phyloP scores from a whole-genome alignment of 2,329 filamentous ascomycete genomes.

The Aspergillus sp. region DNA sequence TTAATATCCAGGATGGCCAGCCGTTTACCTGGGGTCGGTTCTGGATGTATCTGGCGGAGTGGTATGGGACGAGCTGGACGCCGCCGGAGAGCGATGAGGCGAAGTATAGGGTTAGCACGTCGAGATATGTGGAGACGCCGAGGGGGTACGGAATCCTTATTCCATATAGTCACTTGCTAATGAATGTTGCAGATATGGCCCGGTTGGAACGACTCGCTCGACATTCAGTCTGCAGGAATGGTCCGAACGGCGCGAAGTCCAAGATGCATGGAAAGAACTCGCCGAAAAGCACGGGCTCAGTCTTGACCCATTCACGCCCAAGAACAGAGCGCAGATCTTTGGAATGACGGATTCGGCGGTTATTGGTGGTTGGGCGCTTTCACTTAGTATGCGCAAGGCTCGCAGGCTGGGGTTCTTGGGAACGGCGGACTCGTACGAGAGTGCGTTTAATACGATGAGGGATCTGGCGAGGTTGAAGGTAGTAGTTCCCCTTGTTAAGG shows the following conservation, averaged over 20 bases:
- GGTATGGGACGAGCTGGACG: constrained; percentile 44
- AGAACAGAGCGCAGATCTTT: constrained; percentile 3
- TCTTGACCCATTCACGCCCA: background rate
- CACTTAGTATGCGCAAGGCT: constrained; percentile 20
- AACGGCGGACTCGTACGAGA: constrained; percentile 17
- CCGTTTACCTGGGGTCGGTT: constrained; percentile 50
- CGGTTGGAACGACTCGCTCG: background rate
- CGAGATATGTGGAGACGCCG: constrained; percentile 26
- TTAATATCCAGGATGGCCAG: constrained; percentile 51
- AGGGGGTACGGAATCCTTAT: constrained; percentile 37
- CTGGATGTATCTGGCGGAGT: constrained; percentile 48
- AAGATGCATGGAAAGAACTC: constrained; percentile 24
- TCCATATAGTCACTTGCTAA: too few relatives aligned
- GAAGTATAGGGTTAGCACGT: constrained; percentile 21
- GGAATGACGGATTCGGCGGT: constrained; percentile 19
- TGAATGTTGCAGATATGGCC: constrained; percentile 16
- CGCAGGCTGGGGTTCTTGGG: constrained; percentile 17
- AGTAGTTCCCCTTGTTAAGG: background rate
- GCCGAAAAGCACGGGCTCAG: constrained; percentile 40
- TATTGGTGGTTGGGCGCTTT: constrained; percentile 17
- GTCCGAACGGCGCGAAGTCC: constrained; percentile 46
- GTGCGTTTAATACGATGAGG: constrained; percentile 6
- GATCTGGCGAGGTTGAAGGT: constrained; percentile 15
- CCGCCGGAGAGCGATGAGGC: constrained; percentile 27
- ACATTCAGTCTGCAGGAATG: constrained; percentile 35